Conservation (phyloP, 257 asterid species). For the Fraxinus anomala region DNA sequence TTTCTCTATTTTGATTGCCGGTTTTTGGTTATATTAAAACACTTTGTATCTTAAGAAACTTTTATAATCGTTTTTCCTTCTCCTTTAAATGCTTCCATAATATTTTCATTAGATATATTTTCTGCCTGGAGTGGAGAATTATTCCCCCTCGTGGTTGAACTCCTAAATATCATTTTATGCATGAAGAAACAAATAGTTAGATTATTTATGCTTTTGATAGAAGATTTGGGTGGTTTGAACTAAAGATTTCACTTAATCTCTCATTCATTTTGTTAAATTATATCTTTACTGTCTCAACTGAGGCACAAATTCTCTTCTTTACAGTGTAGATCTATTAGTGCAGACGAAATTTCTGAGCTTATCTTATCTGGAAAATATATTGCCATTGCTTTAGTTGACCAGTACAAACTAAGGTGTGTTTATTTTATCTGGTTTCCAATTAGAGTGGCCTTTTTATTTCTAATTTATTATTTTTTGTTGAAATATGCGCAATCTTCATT, state of each 20-base stretch:
- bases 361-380: constrained; percentile 73
- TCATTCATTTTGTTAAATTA: neutral
- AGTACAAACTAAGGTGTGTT: constrained; percentile 67
- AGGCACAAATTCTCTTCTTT: constrained; percentile 36
- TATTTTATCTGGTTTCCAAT: neutral
- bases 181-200: neutral
- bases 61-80: neutral
- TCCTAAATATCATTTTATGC: neutral
- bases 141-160: neutral
- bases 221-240: constrained; percentile 16
- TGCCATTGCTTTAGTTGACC: constrained; percentile 86
- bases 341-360: constrained; percentile 58
- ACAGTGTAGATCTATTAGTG: constrained; percentile 88
- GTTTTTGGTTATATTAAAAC: neutral
- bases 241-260: neutral
- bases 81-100: neutral
- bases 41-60: neutral
- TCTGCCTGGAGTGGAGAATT: neutral
- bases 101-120: neutral
- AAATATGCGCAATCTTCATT: constrained; percentile 8
- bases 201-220: constrained; percentile 15
- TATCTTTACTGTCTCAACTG: neutral
- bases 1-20: neutral
- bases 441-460: neutral
- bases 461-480: too few species aligned